Evolutionary conservation across 176 grass and related monocot species (phyloP), one percentile per base, ranked within the genome.

Genomic region (Oryza glumipatula): DNA sequence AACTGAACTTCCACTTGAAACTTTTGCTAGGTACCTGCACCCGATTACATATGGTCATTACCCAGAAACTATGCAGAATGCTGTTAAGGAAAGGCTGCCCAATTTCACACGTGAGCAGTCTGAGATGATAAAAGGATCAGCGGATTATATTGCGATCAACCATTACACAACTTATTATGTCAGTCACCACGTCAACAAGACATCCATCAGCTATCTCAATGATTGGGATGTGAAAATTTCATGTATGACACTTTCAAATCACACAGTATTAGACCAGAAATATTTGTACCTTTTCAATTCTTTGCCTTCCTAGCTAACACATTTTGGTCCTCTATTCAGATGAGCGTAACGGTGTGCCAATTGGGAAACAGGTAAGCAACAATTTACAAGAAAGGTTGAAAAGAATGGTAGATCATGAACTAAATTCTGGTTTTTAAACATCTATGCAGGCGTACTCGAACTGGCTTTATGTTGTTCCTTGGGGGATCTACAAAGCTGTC

Each of bases 401-500:
- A 56, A 11, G 3, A 28, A 17, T 2, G 45, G 5, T 23, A 73
- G 28, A n/a, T 36, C 76, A 16, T 13, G 12, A 15, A 79, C 43
- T 11, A 15, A 1, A 41, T 65, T 35, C 15, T 83, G 5, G 49
- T 32, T 24, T 56, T 15, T 19, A 48, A 87, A 88, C 75, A 61
- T 11, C 11, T 68, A 17, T 78, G 38, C 88, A 98, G 90, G 92
- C 82, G 0, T 21, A 93, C 82, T 98, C 95, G 1, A 48, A 86
- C 1, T 95, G 95, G 95, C 78, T 98, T 30, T 98, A 98, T 47
- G 90, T 93, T 46, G 92, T 98, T 69, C 92, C 92, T 12, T 95
- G 92, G 95, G 95, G 95, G 4, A 85, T 98, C 45, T 98, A 98
- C 84, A 98, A 93, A 47, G 95, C 95, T 10, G 76, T 98, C 24